phyloP scores from a whole-genome alignment of 768 basidiomycete genomes.

The Lentinula sp. region DNA sequence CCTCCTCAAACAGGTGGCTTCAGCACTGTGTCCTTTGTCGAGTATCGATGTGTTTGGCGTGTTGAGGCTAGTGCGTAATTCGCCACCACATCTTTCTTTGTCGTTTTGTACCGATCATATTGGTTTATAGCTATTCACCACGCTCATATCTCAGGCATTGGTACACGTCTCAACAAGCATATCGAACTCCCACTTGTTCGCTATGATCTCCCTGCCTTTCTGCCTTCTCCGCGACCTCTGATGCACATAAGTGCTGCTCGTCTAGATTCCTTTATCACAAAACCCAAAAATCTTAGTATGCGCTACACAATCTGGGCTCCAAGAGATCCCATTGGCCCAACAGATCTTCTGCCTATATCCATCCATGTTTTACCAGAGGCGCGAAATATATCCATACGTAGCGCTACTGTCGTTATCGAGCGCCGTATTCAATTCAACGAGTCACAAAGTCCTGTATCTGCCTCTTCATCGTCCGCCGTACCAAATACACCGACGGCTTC shows the following conservation, averaged over 20 bases:
- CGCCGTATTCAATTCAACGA: constrained; percentile 63
- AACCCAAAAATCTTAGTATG: constrained; percentile 51
- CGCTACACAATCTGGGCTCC: constrained; percentile 56
- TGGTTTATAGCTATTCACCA: constrained; percentile 58
- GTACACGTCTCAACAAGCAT: constrained; percentile 60
- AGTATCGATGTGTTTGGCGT: constrained; percentile 77
- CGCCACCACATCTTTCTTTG: background rate
- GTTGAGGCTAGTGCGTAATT: constrained; percentile 66
- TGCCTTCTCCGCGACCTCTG: constrained; percentile 26
- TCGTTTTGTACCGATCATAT: background rate
- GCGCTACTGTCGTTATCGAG: constrained; percentile 60
- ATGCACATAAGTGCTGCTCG: constrained; percentile 27
- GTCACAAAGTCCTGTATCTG: constrained; percentile 16
- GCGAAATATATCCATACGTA: constrained; percentile 49
- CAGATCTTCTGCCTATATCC: constrained; percentile 64
- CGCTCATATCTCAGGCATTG: constrained; percentile 55
- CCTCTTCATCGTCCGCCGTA: constrained; percentile 14
- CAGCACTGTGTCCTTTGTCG: constrained; percentile 67
- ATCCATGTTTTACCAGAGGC: constrained; percentile 59
- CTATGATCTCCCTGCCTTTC: constrained; percentile 50
- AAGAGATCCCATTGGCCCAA: constrained; percentile 57
- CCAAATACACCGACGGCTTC: constrained; percentile 26
- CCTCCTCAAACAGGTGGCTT: constrained; percentile 59
- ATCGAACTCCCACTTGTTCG: constrained; percentile 70
- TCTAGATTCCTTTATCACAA: constrained; percentile 38